Conservation (phyloP, 495 filamentous ascomycete genomes). For the Chaetomium fimeti region DNA sequence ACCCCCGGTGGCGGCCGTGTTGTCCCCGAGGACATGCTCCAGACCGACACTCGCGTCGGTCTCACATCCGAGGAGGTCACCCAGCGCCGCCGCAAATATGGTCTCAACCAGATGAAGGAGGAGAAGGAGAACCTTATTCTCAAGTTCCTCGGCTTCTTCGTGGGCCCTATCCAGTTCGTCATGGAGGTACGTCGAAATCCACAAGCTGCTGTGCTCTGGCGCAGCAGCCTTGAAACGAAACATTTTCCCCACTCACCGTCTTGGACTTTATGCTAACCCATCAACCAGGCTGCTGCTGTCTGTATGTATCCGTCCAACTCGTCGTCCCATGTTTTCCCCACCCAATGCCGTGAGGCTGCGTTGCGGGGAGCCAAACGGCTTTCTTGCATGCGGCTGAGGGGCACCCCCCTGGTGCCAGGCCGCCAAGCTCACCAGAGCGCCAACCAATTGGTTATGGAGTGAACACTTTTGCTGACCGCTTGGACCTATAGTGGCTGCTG, state of each 20-base stretch:
- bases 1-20: slow-evolving; percentile 51
- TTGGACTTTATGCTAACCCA: slow-evolving; percentile 28
- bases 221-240: slow-evolving; percentile 34
- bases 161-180: slow-evolving; percentile 89
- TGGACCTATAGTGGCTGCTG: slow-evolving; percentile 53
- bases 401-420: background rate
- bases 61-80: slow-evolving; percentile 69
- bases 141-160: slow-evolving; percentile 81
- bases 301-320: slow-evolving; percentile 28
- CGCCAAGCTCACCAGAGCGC: slow-evolving; percentile 12
- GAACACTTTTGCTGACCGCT: slow-evolving; percentile 12
- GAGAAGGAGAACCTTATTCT: slow-evolving; percentile 81
- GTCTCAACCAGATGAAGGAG: slow-evolving; percentile 84
- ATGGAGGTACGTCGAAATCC: slow-evolving; percentile 68
- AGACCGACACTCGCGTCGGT: slow-evolving; percentile 68
- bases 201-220: slow-evolving; percentile 17
- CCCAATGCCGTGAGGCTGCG: slow-evolving; percentile 1
- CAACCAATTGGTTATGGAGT: background rate
- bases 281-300: slow-evolving; percentile 38
- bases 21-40: slow-evolving; percentile 61
- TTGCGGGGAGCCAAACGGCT: slow-evolving; percentile 4
- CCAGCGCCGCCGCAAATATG: slow-evolving; percentile 71
- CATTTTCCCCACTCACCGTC: slow-evolving; percentile 26
- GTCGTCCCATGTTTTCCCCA: background rate
- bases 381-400: slow-evolving; percentile 4